These are phyloP conservation scores for Funneliformis caledonium DNA, from an alignment of 371 early-diverging fungal species.

Conservation along the genomic window DNA sequence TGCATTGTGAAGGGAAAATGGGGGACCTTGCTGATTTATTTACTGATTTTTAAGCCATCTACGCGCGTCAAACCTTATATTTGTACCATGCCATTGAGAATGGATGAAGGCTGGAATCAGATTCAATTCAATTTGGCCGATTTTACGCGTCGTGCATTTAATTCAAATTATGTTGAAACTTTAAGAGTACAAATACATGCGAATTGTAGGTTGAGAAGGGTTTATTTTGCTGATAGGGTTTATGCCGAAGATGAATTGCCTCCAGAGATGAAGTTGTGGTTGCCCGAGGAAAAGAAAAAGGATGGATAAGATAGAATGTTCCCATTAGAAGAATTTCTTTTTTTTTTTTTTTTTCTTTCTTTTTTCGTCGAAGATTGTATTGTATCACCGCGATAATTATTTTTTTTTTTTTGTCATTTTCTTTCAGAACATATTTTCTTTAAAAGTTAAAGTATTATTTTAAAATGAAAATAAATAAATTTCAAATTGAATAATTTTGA, in stretches of 20 bases:
- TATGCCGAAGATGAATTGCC: conserved; percentile 93
- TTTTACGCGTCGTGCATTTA: conserved; percentile 86
- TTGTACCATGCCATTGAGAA: conserved; percentile 91
- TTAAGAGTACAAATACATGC: conserved; percentile 90
- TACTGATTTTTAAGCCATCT: conserved; percentile 53
- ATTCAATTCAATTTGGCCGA: conserved; percentile 87
- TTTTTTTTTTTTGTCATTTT: too few relatives aligned
- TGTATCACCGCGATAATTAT: too few relatives aligned
- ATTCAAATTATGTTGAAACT: conserved; percentile 89
- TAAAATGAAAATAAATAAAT: too few relatives aligned
- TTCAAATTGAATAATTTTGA: too few relatives aligned
- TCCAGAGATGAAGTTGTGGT: conserved; percentile 87
- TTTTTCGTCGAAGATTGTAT: too few relatives aligned
- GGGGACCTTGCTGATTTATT: too few relatives aligned
- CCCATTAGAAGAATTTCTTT: background rate
- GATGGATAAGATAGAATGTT: background rate
- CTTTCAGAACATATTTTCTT: too few relatives aligned
- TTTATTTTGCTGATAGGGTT: conserved; percentile 90
- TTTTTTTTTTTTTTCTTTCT: background rate
- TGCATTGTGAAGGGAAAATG: background rate
- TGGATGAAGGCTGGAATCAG: conserved; percentile 97
- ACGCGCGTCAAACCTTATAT: conserved; percentile 88
- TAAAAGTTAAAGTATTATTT: too few relatives aligned
- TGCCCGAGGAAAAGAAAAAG: conserved; percentile 60
- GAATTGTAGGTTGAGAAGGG: conserved; percentile 84